Evolutionary conservation across 768 basidiomycete species (phyloP), one percentile per base, ranked within the genome.

Genomic region (Gelatoporia subvermispora): DNA sequence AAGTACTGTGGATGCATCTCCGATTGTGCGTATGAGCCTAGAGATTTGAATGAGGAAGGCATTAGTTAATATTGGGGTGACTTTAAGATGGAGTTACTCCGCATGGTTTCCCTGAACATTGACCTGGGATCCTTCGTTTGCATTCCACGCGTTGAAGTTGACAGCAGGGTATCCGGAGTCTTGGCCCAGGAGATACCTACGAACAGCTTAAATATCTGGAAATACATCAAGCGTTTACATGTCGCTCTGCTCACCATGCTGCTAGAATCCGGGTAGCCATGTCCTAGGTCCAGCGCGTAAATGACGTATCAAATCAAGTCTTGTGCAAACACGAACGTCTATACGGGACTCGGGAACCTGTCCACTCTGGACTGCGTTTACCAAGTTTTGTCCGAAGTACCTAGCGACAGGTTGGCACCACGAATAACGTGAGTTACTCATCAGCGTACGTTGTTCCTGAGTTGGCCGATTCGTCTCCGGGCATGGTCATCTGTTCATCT

Each of bases 251-350:
- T 4, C 28, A 60, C 60, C 80, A 88, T 7, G 76, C 75, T 16
- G 85, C 83, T 9, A 88, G 61, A 49, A 88, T 82, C 17, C 87
- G 79, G 2, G 77, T 77, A 1, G 85, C 86, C 75, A 88, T 76
- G 61, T 90, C 81, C 60, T 62, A 35, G 4, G 15, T 15, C 10
- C 10, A 16, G 22, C 8, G 5, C 23, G 3, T 17, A 5, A 7
- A 4, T 23, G 8, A 20, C 15, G 21, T 3, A 10, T 15, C 2
- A 2, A 22, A 7, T 7, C 1, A 9, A 31, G 17, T 20, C 21
- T 18, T 22, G 16, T 3, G 1, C 16, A 7, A 31, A 23, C 2
- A 39, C 54, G 21, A 2, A 60, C 60, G 59, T 81, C 75, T n/a
- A 86, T 68, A 31, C 84, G 76, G 18, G 73, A 60, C 55, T 75